Percentiles rank a stretch among this genome's conserved stretches.
These are phyloP conservation scores for Hyphopichia buzzinii DNA, from an alignment of 1,139 yeast genomes.

Conservation along the genomic window DNA sequence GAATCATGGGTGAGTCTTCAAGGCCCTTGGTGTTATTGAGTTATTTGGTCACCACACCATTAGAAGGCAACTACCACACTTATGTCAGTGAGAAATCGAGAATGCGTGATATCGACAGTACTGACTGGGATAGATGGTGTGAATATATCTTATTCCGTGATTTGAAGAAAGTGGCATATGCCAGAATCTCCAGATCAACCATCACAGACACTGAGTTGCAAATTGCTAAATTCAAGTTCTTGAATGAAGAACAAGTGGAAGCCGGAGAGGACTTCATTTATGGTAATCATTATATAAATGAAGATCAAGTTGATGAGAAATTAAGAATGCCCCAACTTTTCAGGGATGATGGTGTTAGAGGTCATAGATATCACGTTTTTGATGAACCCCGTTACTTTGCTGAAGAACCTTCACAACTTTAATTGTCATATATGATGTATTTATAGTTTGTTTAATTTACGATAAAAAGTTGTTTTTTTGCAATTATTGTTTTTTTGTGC, in stretches of 20 bases:
- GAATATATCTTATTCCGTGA: constrained; percentile 89
- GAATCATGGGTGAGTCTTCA: constrained; percentile 73
- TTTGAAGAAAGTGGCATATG: constrained; percentile 86
- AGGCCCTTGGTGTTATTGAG: constrained; percentile 83
- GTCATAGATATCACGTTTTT: constrained; percentile 90
- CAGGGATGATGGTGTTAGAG: constrained; percentile 92
- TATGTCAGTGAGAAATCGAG: constrained; percentile 82
- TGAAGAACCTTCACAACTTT: constrained; percentile 12
- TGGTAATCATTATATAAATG: constrained; percentile 55
- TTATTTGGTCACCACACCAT: constrained; percentile 85
- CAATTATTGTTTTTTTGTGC: not conserved
- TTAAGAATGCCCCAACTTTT: constrained; percentile 80
- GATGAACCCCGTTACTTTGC: constrained; percentile 82
- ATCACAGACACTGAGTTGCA: constrained; percentile 97
- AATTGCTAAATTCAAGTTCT: constrained; percentile 82
- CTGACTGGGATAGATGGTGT: constrained; percentile 98
- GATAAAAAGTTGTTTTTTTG: not conserved
- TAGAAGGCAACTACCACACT: constrained; percentile 81
- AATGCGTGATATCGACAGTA: constrained; percentile 89
- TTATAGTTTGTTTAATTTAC: not conserved
- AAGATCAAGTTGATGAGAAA: constrained; percentile 55
- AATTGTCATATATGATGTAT: not conserved
- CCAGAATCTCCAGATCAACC: constrained; percentile 88
- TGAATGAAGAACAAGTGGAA: constrained; percentile 37
- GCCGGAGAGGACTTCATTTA: constrained; percentile 47